phyloP scores from a whole-genome alignment of 805 yeast species.

The Suhomyces xylopsoci region DNA sequence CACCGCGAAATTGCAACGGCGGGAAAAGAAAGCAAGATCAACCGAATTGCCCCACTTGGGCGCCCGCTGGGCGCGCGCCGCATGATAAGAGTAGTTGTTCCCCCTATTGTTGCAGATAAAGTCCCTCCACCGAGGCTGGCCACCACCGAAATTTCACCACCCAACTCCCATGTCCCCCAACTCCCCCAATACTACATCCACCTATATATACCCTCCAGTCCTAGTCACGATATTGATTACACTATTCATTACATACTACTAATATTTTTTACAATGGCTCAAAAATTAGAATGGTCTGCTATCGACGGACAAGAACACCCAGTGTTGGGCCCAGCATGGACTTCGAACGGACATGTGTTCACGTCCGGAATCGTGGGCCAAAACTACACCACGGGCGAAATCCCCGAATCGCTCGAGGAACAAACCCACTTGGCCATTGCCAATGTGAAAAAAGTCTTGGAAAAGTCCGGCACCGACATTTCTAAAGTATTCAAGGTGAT shows the following conservation, averaged over 20 bases:
- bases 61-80: background rate
- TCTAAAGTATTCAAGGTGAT: conserved; percentile 49
- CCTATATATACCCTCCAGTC: background rate
- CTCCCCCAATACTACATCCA: background rate
- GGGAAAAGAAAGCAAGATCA: background rate
- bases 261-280: conserved; percentile 5
- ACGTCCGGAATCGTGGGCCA: conserved; percentile 20
- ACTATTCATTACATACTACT: no score
- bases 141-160: background rate
- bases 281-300: conserved; percentile 21
- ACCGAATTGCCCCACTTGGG: background rate
- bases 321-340: conserved; percentile 28
- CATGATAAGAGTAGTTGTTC: background rate
- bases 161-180: background rate
- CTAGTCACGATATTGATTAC: background rate
- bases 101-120: background rate
- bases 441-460: conserved; percentile 41
- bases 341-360: conserved; percentile 20
- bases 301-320: conserved; percentile 31
- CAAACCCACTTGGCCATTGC: conserved; percentile 47
- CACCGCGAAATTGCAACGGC: no score
- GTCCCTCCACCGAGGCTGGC: conserved; percentile 1
- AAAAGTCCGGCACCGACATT: conserved; percentile 44
- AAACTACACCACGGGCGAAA: conserved; percentile 36
- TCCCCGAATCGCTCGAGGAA: conserved; percentile 40